Evolutionary conservation across 1,139 yeast species (phyloP).

Genomic region (Geotrichum citri-aurantii): DNA sequence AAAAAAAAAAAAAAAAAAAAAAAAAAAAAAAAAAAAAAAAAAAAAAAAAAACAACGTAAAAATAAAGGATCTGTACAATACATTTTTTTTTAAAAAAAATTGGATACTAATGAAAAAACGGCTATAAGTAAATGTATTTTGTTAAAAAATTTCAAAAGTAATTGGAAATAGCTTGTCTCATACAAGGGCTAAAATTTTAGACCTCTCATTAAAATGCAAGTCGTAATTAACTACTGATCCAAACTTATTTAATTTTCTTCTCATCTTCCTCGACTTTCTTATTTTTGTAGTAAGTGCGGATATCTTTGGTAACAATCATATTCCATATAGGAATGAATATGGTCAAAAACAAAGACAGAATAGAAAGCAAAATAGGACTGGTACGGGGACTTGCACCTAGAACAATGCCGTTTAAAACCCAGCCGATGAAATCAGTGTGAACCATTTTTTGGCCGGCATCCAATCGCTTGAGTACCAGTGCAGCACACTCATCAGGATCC

Average conservation of each 20-base stretch:
- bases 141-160: not conserved
- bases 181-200: not conserved
- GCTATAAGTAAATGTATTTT: too few species aligned
- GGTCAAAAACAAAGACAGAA: conserved; percentile 45
- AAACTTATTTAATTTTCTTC: conserved; percentile 1
- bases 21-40: too few species aligned
- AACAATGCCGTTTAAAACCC: conserved; percentile 64
- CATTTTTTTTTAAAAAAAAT: too few species aligned
- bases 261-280: conserved; percentile 20
- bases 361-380: conserved; percentile 43
- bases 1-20: too few species aligned
- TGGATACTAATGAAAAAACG: too few species aligned
- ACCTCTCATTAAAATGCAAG: not conserved
- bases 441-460: conserved; percentile 65
- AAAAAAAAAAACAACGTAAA: too few species aligned
- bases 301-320: conserved; percentile 50
- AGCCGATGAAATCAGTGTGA: conserved; percentile 80
- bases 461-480: conserved; percentile 51
- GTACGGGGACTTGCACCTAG: conserved; percentile 68
- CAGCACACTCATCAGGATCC: conserved; percentile 61
- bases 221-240: not conserved
- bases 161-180: not conserved
- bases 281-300: conserved; percentile 44
- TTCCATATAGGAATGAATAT: conserved; percentile 61
- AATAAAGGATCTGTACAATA: too few species aligned